Evolutionary conservation across 768 basidiomycete species (phyloP).

Genomic region (Lentinula aciculospora): DNA sequence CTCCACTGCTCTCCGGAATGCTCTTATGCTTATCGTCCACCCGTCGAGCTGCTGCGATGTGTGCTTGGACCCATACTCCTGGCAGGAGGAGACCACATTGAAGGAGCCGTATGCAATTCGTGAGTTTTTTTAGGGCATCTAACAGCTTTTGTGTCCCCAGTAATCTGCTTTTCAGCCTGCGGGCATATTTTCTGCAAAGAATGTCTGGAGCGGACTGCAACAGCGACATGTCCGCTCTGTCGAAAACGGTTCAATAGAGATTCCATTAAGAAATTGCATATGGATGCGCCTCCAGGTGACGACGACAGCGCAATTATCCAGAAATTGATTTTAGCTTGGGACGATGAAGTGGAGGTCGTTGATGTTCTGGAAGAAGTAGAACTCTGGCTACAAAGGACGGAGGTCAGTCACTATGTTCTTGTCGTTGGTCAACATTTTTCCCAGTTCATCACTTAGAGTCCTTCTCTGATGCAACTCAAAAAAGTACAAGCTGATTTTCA

Average conservation of each 20-base stretch:
- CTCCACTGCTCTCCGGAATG: not conserved
- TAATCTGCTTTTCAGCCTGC: slow-evolving; percentile 1
- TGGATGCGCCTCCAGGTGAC: slow-evolving; percentile 39
- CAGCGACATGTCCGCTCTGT: slow-evolving; percentile 60
- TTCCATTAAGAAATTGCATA: slow-evolving; percentile 61
- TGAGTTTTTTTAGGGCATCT: slow-evolving; percentile 30
- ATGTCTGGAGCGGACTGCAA: slow-evolving; percentile 47
- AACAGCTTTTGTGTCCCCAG: slow-evolving; percentile 5
- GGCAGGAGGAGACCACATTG: slow-evolving; percentile 18
- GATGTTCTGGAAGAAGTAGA: slow-evolving; percentile 3
- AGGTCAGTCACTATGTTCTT: not conserved
- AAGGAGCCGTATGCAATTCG: slow-evolving; percentile 66
- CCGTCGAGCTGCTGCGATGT: slow-evolving; percentile 5
- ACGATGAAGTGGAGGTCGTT: slow-evolving; percentile 24
- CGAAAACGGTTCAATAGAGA: slow-evolving; percentile 54
- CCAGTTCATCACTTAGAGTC: not conserved
- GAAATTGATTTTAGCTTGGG: slow-evolving; percentile 32
- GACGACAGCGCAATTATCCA: slow-evolving; percentile 30
- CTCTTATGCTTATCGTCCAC: slow-evolving; percentile 7
- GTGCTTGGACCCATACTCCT: slow-evolving; percentile 3
- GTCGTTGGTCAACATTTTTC: not conserved
- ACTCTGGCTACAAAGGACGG: not conserved
- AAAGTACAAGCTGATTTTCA: not conserved
- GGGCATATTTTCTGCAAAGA: slow-evolving; percentile 24
- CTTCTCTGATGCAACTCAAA: not conserved